These are phyloP conservation scores for Eimeria acervulina DNA, from an alignment of 169 alveolate species.

Conservation along the genomic window DNA sequence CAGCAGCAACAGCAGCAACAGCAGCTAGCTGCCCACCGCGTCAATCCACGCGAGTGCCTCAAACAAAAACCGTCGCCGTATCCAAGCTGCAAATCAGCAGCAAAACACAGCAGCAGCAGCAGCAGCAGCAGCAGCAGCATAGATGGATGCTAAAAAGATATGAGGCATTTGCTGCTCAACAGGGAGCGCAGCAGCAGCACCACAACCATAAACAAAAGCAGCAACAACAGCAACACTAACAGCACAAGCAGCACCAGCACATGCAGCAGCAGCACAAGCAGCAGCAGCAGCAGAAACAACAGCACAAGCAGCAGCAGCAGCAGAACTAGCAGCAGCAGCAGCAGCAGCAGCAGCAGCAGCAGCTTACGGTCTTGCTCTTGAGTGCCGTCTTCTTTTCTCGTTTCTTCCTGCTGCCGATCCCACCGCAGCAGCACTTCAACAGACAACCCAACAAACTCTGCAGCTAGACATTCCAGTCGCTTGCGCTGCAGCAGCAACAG, in stretches of 20 bases:
- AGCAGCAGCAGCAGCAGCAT: neutral
- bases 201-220: neutral
- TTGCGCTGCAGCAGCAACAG: neutral
- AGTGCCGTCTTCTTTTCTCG: neutral
- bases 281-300: too few species aligned
- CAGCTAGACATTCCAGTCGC: neutral
- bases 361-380: constrained; percentile 7
- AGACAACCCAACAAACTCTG: constrained; percentile 12
- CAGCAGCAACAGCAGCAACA: neutral
- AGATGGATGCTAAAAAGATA: neutral
- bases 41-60: constrained; percentile 15
- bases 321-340: neutral
- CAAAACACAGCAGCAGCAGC: too few species aligned
- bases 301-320: too few species aligned
- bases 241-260: too few species aligned
- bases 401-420: neutral
- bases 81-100: neutral
- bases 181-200: neutral
- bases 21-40: constrained; percentile 1
- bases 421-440: constrained; percentile 33
- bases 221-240: too few species aligned
- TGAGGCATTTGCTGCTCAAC: neutral
- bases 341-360: constrained; percentile 21
- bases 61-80: constrained; percentile 1
- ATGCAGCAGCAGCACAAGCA: too few species aligned